These are phyloP conservation scores for Simmondsia chinensis DNA, from an alignment of 148 eudicot genomes.

Conservation along the genomic window DNA sequence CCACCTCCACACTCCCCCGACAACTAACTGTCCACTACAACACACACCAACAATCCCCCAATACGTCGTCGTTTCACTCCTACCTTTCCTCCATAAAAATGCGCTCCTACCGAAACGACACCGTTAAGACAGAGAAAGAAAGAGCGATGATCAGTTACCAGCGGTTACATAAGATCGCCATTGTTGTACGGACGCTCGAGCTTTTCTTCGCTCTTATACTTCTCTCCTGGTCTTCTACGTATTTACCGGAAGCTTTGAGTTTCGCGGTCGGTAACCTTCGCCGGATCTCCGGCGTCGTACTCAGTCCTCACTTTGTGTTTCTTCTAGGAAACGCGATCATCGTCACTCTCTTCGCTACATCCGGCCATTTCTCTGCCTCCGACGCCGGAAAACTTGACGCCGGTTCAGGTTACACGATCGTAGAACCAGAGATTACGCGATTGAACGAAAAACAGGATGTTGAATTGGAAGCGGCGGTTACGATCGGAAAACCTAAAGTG, in stretches of 20 bases:
- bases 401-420: background rate
- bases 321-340: constrained; percentile 50
- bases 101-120: constrained; percentile 20
- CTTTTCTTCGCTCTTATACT: constrained; percentile 14
- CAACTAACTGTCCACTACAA: too few relatives aligned
- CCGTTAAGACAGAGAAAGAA: constrained; percentile 24
- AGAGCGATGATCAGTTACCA: constrained; percentile 25
- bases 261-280: constrained; percentile 10
- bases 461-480: constrained; percentile 9
- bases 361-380: constrained; percentile 7
- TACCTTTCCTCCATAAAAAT: too few relatives aligned
- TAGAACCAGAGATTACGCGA: background rate
- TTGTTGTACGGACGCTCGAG: constrained; percentile 18
- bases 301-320: constrained; percentile 43
- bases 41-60: too few relatives aligned
- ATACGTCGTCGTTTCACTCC: too few relatives aligned
- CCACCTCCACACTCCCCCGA: too few relatives aligned
- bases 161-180: constrained; percentile 17
- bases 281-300: constrained; percentile 12
- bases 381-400: background rate
- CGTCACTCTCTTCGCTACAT: constrained; percentile 24
- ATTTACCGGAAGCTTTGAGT: constrained; percentile 13
- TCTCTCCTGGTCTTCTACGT: constrained; percentile 15
- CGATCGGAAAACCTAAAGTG: constrained; percentile 17
- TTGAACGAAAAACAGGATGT: background rate